Conservation (phyloP, 2,329 filamentous ascomycete species). For the Diaporthe capsici region DNA sequence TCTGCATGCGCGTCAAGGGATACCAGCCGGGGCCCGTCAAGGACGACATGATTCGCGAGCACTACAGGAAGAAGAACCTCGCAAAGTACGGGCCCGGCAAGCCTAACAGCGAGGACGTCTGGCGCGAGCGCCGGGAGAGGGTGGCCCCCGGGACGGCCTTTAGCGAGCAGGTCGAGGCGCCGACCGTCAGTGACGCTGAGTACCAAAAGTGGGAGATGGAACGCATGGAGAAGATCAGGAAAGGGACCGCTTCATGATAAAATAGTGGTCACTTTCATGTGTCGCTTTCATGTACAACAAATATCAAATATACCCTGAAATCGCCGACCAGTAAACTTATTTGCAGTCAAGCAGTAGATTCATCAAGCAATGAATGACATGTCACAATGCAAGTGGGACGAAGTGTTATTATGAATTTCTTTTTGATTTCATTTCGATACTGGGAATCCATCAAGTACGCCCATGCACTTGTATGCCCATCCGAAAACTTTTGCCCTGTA, state of each 20-base stretch:
- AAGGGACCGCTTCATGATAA: constrained; percentile 46
- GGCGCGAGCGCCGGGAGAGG: constrained; percentile 79
- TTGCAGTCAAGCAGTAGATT: not conserved
- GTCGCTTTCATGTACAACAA: not conserved
- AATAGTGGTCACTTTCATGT: not conserved
- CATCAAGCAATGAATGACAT: not conserved
- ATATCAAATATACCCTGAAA: not conserved
- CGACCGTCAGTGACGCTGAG: constrained; percentile 58
- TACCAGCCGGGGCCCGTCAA: constrained; percentile 69
- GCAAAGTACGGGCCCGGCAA: constrained; percentile 74
- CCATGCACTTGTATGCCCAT: constrained; percentile 47
- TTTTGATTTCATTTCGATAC: constrained; percentile 45
- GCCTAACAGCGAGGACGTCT: constrained; percentile 90
- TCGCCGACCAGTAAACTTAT: too few relatives aligned
- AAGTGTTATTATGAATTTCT: constrained; percentile 39
- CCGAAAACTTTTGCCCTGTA: constrained; percentile 51
- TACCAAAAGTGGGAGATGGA: constrained; percentile 56
- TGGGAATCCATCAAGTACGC: constrained; percentile 52
- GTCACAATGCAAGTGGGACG: not conserved
- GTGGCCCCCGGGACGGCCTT: constrained; percentile 66
- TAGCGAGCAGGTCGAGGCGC: constrained; percentile 54
- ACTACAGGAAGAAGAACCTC: constrained; percentile 76
- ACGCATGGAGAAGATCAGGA: constrained; percentile 54
- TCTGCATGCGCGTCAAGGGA: constrained; percentile 90
- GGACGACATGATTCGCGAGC: constrained; percentile 73